Evolutionary conservation across 371 early-diverging fungal species (phyloP).

Genomic region (Actinomortierella ambigua): DNA sequence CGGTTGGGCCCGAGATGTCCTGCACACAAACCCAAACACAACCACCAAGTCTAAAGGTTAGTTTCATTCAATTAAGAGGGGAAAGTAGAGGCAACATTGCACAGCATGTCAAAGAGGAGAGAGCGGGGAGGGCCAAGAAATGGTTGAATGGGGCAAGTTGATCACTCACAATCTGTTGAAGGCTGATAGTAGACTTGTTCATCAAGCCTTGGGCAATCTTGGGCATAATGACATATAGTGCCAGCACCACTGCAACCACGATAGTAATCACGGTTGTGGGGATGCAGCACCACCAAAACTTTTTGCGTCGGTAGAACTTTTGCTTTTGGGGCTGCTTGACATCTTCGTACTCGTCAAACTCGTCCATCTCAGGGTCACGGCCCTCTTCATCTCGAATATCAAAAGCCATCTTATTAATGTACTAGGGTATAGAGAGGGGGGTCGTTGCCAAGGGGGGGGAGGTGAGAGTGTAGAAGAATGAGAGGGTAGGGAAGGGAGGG

Average conservation of each 20-base stretch:
- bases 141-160: too few relatives aligned
- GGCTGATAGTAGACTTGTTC: conserved; percentile 42
- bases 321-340: too few relatives aligned
- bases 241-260: conserved; percentile 54
- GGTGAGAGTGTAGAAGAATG: too few relatives aligned
- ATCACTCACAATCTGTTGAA: conserved; percentile 31
- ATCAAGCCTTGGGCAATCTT: conserved; percentile 59
- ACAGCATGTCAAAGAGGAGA: too few relatives aligned
- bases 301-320: conserved; percentile 18
- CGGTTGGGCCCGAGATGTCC: conserved; percentile 50
- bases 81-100: too few relatives aligned
- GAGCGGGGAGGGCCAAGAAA: too few relatives aligned
- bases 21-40: conserved; percentile 25
- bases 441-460: background rate
- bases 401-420: too few relatives aligned
- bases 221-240: conserved; percentile 64
- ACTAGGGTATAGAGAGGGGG: background rate
- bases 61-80: too few relatives aligned
- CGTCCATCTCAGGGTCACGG: conserved; percentile 14
- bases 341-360: conserved; percentile 45
- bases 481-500: too few relatives aligned
- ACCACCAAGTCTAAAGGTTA: too few relatives aligned
- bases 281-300: conserved; percentile 61
- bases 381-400: conserved; percentile 38
- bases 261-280: conserved; percentile 52